Conservation (phyloP, 768 basidiomycete genomes). For the Cystofilobasidium macerans region DNA sequence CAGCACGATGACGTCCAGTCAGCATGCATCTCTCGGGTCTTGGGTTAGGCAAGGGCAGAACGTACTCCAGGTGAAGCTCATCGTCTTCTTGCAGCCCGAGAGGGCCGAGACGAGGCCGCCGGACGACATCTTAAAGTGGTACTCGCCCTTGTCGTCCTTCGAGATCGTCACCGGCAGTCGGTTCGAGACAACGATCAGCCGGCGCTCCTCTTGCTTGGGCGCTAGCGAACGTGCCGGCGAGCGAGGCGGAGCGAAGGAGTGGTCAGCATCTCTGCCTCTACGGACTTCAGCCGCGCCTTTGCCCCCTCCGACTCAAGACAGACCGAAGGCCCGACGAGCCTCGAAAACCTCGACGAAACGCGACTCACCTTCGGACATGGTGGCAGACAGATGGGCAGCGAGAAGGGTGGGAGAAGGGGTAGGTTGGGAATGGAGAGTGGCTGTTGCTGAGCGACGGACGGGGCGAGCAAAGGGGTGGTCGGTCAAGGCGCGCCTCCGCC, state of each 20-base stretch:
- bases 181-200: conserved; percentile 92
- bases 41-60: conserved; percentile 40
- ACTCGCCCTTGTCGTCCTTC: conserved; percentile 83
- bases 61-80: conserved; percentile 96
- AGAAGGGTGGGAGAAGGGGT: no score
- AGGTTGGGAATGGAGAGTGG: no score
- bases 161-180: conserved; percentile 89
- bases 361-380: no score
- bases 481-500: no score
- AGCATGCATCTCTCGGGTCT: background rate
- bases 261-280: background rate
- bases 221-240: background rate
- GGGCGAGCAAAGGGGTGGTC: no score
- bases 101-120: conserved; percentile 96
- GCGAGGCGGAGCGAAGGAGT: background rate
- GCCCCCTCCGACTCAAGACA: no score
- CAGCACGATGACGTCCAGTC: background rate
- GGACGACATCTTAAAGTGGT: conserved; percentile 94
- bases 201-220: conserved; percentile 34
- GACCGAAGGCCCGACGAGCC: no score
- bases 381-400: no score
- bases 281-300: no score
- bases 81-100: conserved; percentile 93
- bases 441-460: no score
- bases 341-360: no score